Conservation (phyloP, 2,329 filamentous ascomycete genomes). For the Cladophialophora psammophila region DNA sequence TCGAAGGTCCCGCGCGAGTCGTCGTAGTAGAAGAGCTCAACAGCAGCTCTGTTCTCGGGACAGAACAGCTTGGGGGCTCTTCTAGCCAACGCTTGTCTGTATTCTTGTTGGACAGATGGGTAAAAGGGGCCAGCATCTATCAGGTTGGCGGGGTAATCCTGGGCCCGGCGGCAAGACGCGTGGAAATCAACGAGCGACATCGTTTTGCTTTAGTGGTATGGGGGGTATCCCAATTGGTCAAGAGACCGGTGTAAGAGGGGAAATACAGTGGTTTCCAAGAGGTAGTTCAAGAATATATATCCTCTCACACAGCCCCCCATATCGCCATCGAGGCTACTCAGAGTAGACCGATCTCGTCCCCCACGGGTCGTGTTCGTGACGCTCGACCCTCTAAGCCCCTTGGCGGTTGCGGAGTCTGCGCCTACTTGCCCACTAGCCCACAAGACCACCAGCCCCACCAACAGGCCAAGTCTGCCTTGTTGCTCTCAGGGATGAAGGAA, state of each 20-base stretch:
- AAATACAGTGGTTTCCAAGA: too few species aligned
- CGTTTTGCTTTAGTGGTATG: not conserved
- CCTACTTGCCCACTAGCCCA: not conserved
- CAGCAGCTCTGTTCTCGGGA: slow-evolving; percentile 10
- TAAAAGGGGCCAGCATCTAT: slow-evolving; percentile 20
- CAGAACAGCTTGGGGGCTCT: slow-evolving; percentile 28
- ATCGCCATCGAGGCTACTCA: too few species aligned
- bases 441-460: not conserved
- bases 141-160: slow-evolving; percentile 32
- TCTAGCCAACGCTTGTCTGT: slow-evolving; percentile 18
- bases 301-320: too few species aligned
- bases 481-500: not conserved
- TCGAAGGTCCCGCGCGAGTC: slow-evolving; percentile 5
- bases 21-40: slow-evolving; percentile 31
- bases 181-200: slow-evolving; percentile 19
- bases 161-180: slow-evolving; percentile 19
- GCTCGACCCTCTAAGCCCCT: not conserved
- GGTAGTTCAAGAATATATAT: too few species aligned
- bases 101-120: slow-evolving; percentile 18
- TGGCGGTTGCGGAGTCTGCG: not conserved
- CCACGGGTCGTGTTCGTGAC: too few species aligned
- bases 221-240: too few species aligned
- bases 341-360: too few species aligned
- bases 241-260: too few species aligned
- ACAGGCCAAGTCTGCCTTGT: not conserved